phyloP scores from a whole-genome alignment of 306 rosid genomes.

The Vigna reflexopilosa region DNA sequence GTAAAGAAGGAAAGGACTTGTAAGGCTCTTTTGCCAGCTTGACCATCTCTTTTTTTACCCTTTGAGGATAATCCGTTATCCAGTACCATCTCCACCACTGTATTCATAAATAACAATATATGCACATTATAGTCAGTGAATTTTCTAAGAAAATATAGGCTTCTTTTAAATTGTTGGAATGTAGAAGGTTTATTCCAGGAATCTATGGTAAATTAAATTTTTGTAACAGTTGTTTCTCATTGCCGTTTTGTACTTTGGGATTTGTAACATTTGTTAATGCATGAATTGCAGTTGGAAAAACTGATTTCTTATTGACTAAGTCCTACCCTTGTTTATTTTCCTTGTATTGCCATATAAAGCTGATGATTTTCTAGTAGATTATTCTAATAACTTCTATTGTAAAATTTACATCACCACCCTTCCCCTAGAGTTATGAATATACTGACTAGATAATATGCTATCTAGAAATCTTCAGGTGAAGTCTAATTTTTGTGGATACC shows the following conservation, averaged over 20 bases:
- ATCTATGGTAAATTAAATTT: not conserved
- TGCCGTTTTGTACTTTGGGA: not conserved
- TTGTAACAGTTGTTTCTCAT: not conserved
- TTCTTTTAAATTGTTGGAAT: not conserved
- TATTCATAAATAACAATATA: not conserved
- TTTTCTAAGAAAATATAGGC: not conserved
- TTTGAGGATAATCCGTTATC: not conserved
- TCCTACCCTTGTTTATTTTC: not conserved
- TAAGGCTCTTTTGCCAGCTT: not conserved
- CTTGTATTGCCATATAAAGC: not conserved
- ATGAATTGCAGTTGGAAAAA: not conserved
- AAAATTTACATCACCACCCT: not conserved
- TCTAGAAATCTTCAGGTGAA: not conserved
- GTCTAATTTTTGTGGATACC: not conserved
- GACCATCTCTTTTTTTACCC: not conserved
- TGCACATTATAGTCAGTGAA: not conserved
- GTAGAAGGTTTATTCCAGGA: not conserved
- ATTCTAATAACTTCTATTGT: not conserved
- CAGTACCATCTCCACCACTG: not conserved
- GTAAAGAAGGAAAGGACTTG: not conserved
- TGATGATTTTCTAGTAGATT: not conserved
- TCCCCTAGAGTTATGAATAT: not conserved
- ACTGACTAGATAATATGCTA: not conserved
- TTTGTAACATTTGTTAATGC: not conserved
- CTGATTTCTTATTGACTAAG: not conserved